phyloP scores from a whole-genome alignment of 495 filamentous ascomycete species.

The Neurospora intermedia region DNA sequence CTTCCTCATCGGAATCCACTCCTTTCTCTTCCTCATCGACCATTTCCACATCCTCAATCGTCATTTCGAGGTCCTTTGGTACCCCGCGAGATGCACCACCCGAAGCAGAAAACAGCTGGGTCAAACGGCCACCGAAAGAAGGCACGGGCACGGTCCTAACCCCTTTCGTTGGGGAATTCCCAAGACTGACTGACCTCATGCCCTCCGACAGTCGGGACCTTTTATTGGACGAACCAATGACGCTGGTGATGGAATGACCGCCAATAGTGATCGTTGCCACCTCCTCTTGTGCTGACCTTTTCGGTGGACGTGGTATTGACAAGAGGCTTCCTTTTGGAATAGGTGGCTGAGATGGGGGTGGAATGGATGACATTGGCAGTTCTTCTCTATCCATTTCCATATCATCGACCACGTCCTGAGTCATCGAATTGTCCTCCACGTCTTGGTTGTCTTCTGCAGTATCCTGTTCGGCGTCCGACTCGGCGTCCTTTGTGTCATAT shows the following conservation, averaged over 20 bases:
- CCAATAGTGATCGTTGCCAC: conserved; percentile 86
- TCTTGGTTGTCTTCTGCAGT: neutral
- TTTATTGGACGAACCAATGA: conserved; percentile 36
- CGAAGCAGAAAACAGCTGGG: conserved; percentile 63
- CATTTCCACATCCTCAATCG: conserved; percentile 17
- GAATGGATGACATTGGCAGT: conserved; percentile 23
- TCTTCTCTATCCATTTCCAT: conserved; percentile 11
- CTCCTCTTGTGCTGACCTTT: conserved; percentile 49
- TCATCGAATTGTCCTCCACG: neutral
- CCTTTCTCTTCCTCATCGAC: conserved; percentile 14
- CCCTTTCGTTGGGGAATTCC: conserved; percentile 1
- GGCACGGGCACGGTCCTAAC: conserved; percentile 13
- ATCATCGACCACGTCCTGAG: neutral
- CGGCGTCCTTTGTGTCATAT: neutral
- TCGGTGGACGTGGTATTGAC: conserved; percentile 27
- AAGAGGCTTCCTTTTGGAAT: conserved; percentile 8
- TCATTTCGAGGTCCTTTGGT: conserved; percentile 16
- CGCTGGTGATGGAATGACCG: conserved; percentile 55
- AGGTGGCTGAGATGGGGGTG: conserved; percentile 28
- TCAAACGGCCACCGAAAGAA: conserved; percentile 56
- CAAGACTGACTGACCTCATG: neutral
- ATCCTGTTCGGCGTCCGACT: neutral
- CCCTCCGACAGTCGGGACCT: conserved; percentile 19
- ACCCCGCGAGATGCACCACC: conserved; percentile 28
- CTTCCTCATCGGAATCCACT: conserved; percentile 10